Conservation (phyloP, 2,329 filamentous ascomycete genomes). For the Sclerotinia trifoliorum region DNA sequence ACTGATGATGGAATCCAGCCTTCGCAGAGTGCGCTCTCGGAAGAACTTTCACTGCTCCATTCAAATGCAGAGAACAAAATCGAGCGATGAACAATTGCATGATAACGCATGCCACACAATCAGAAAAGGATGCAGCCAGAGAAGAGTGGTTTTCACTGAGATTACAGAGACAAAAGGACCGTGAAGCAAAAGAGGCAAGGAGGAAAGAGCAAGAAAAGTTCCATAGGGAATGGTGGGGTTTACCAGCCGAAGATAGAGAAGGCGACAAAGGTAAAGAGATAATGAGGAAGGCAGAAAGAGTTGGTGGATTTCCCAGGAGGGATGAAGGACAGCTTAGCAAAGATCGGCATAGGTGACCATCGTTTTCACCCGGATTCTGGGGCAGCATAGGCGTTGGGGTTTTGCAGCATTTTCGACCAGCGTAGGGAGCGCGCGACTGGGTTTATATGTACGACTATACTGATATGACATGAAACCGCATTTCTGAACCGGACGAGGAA, state of each 20-base stretch:
- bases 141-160: conserved; percentile 89
- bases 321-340: conserved; percentile 41
- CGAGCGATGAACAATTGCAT: conserved; percentile 93
- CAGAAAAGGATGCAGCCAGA: conserved; percentile 81
- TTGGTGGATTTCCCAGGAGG: conserved; percentile 53
- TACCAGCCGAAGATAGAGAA: conserved; percentile 57
- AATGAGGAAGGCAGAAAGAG: conserved; percentile 53
- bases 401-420: conserved; percentile 29
- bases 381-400: conserved; percentile 28
- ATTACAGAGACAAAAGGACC: conserved; percentile 65
- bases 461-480: conserved; percentile 17
- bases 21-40: conserved; percentile 88
- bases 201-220: conserved; percentile 64
- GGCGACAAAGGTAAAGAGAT: conserved; percentile 55
- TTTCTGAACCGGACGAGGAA: neutral
- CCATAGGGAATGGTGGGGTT: conserved; percentile 65
- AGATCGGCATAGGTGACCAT: conserved; percentile 39
- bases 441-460: conserved; percentile 31
- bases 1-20: conserved; percentile 51
- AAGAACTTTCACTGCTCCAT: conserved; percentile 84
- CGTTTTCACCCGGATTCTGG: neutral
- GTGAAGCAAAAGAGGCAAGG: conserved; percentile 61
- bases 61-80: conserved; percentile 77
- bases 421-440: conserved; percentile 19
- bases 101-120: conserved; percentile 78